Percentiles rank a stretch among this genome's conserved stretches.
phyloP scores from a whole-genome alignment of 2,329 filamentous ascomycete species.

The Fusarium stilboides region DNA sequence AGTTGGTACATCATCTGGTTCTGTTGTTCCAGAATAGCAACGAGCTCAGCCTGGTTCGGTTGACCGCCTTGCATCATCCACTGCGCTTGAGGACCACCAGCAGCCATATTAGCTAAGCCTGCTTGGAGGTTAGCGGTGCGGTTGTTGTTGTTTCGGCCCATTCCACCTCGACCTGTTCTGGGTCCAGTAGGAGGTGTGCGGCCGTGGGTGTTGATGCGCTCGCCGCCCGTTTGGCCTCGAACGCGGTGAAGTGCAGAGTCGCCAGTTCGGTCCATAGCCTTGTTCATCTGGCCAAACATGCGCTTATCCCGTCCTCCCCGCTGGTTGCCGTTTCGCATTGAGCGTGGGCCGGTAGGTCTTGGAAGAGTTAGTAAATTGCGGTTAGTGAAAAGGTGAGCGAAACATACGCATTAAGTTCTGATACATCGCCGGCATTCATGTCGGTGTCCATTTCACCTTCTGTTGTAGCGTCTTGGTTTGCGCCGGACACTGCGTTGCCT shows the following conservation, averaged over 20 bases:
- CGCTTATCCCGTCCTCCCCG: slow-evolving; percentile 80
- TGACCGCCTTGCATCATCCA: slow-evolving; percentile 66
- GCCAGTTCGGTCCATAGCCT: slow-evolving; percentile 82
- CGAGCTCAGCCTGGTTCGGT: slow-evolving; percentile 70
- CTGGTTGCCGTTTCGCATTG: slow-evolving; percentile 82
- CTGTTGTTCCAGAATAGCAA: slow-evolving; percentile 89
- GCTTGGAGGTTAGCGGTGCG: slow-evolving; percentile 65
- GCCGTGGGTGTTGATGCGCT: slow-evolving; percentile 84
- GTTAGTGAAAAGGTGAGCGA: not conserved
- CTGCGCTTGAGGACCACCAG: slow-evolving; percentile 54
- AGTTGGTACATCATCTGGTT: slow-evolving; percentile 88
- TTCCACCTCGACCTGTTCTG: slow-evolving; percentile 67
- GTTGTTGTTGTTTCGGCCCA: slow-evolving; percentile 66
- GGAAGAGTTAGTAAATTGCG: slow-evolving; percentile 57
- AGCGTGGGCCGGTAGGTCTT: slow-evolving; percentile 94
- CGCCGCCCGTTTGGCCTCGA: slow-evolving; percentile 78
- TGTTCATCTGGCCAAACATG: slow-evolving; percentile 87
- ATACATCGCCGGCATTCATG: slow-evolving; percentile 73
- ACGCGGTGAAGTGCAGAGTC: slow-evolving; percentile 87
- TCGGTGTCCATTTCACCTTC: slow-evolving; percentile 75
- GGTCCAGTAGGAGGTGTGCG: slow-evolving; percentile 82
- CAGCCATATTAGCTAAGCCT: slow-evolving; percentile 64
- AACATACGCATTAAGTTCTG: slow-evolving; percentile 73
- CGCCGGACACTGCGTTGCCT: slow-evolving; percentile 49
- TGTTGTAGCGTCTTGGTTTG: slow-evolving; percentile 55